Base-by-base conservation (phyloP, 306 rosid genomes). In the Albizia julibrissin region DNA sequence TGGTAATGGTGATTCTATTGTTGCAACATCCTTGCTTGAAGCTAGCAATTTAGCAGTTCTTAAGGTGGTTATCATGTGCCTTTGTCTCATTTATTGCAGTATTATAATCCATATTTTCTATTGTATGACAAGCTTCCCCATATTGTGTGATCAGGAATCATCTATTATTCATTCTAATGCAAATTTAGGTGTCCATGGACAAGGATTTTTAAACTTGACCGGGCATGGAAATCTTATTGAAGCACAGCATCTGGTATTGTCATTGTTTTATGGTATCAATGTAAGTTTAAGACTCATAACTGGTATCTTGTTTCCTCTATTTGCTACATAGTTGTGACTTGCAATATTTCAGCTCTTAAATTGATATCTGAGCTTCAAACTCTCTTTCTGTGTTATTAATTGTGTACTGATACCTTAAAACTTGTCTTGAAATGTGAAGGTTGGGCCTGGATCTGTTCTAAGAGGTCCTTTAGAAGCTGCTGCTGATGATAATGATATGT, bases 171-270 rank as follows among this genome's bases (percentile, higher is more conserved):
- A 87, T 84, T 95, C 99, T 74, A 93, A 90, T 88, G 89, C 99
- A 58, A 93, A 95, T 88, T 88, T 95, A 89, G 99, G 98, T 83
- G 90, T 95, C 84, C 99, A 93, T 50, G 99, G 99, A 82, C 99
- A 95, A 92, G 97, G 99, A 61, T 87, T 19, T 80, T 87, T 95
- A 90, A 95, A 95, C 89, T 89, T 95, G 83, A 84, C 99, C 33
- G 99, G 99, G 83, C 89, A 94, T 79, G 99, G 99, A 78, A 90
- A 95, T 87, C 40, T 93, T 89, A 89, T 95, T 77, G 96, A 95
- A 93, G 98, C 98, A 16, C 97, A 93, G 80, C 99, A 81, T 77
- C 80, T 95, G 84, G 62, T 91, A 84, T 87, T 95, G 87, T 93
- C 98, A 52, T 78, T 95, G 77, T 95, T 95, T 89, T 95, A 79